Base-by-base conservation (phyloP, 78 protist genomes). In the Dictyostelium purpureum region DNA sequence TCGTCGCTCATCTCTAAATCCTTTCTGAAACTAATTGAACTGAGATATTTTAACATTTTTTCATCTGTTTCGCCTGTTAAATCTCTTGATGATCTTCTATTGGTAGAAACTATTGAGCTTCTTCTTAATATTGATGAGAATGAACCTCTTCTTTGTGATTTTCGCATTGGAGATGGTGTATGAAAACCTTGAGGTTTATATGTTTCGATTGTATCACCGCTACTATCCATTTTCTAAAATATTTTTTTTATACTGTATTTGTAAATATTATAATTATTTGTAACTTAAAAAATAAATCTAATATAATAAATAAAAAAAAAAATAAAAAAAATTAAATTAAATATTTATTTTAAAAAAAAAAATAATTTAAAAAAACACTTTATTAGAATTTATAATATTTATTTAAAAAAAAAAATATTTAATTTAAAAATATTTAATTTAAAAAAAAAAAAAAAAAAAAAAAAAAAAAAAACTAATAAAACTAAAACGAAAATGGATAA, bases 41-140 rank as follows among this genome's bases (percentile, higher is more conserved):
- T 40, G 4, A 85, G 26, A 45, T 67, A 85, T 26, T 85, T 85
- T 21, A 77, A 6, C 61, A 85, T 37, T n/a, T 47, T 70, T 47
- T 85, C 92, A 45, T 70, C 66, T 37, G 69, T 47, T 28, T 52
- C 74, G 12, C 85, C 85, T 2, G 85, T 40, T 43, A 85, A 24
- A 73, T 85, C 92, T 47, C 69, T 85, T 11, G 92, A 85, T 19
- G 78, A 49, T 59, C 92, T 52, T 59, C 92, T 59, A 11, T 35
- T 42, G 24, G 28, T 38, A 33, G 59, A 43, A 5, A 69, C 82
- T 19, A 73, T 74, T 0, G 83, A 74, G 12, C 69, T 47, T 81
- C 89, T 81, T 73, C 92, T 51, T 18, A 85, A 33, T n/a, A 85
- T 73, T 14, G 92, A 85, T 31, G 92, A 85, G 31, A 85, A 85